A percentile compares a stretch with the other conserved stretches of the same genome.
Evolutionary conservation across 768 basidiomycete species (phyloP).

Genomic region (Brasilioporus rufonigricans): DNA sequence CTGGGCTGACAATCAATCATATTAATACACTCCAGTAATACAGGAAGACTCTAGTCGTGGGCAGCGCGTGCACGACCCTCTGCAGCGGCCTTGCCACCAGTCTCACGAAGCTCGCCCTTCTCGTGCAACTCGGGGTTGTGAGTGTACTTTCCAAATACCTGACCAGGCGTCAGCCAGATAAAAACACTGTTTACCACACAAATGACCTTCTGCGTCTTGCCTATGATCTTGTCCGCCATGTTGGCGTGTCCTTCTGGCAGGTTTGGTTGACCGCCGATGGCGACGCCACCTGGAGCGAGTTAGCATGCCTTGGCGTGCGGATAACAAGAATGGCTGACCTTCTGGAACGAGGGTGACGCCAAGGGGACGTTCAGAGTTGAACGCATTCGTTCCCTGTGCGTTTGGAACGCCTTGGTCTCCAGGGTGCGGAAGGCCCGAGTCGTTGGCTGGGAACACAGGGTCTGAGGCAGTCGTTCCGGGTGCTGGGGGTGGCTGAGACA

Average conservation of each 20-base stretch:
- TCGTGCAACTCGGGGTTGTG: constrained; percentile 51
- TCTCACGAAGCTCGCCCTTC: constrained; percentile 54
- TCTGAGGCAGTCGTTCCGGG: neutral
- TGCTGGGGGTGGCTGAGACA: constrained; percentile 48
- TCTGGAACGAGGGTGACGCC: constrained; percentile 35
- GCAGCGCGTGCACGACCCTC: constrained; percentile 39
- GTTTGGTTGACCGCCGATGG: constrained; percentile 22
- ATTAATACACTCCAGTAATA: neutral
- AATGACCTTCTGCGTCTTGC: constrained; percentile 53
- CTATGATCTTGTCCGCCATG: constrained; percentile 52
- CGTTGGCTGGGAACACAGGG: neutral
- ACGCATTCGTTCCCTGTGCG: constrained; percentile 23
- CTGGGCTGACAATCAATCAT: neutral
- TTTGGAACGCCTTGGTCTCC: neutral
- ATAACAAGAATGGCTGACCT: constrained; percentile 21
- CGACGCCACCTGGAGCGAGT: constrained; percentile 24
- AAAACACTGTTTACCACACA: too few relatives aligned
- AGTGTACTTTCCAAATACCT: constrained; percentile 51
- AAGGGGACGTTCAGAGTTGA: constrained; percentile 35
- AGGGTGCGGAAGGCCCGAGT: neutral
- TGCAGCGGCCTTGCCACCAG: constrained; percentile 48
- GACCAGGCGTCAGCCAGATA: constrained; percentile 16
- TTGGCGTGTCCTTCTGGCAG: constrained; percentile 38
- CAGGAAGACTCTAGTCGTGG: constrained; percentile 33
- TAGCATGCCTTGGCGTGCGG: neutral